Evolutionary conservation across 2,329 filamentous ascomycete genomes (phyloP).

Genomic region (Trichoderma sp.): DNA sequence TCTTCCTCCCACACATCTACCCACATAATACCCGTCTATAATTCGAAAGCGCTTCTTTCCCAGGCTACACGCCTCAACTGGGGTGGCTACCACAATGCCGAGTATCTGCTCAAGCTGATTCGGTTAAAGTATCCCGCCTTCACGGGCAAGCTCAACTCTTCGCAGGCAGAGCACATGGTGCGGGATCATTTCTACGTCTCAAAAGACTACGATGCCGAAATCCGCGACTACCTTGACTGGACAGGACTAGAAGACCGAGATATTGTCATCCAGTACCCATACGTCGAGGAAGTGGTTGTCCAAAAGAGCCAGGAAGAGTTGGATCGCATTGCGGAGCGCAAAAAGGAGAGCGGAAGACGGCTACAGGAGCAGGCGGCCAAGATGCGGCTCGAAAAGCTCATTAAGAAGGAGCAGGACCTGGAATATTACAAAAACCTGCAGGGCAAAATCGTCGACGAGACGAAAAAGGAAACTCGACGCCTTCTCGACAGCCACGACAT

Average conservation of each 20-base stretch:
- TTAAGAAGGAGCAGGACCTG: conserved; percentile 92
- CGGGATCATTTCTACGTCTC: conserved; percentile 89
- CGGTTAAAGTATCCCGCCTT: conserved; percentile 90
- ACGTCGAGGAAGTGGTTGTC: conserved; percentile 82
- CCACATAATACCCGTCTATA: conserved; percentile 89
- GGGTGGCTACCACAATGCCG: conserved; percentile 87
- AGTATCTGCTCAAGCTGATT: conserved; percentile 88
- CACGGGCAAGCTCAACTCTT: conserved; percentile 79
- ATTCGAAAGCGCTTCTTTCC: conserved; percentile 78
- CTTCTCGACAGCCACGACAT: conserved; percentile 88
- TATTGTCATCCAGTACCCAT: conserved; percentile 88
- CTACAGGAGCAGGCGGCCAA: conserved; percentile 96
- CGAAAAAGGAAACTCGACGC: conserved; percentile 87
- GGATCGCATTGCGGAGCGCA: conserved; percentile 84
- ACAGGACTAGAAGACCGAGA: conserved; percentile 88
- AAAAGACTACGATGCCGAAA: conserved; percentile 76
- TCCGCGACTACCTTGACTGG: conserved; percentile 82
- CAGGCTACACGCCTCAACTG: conserved; percentile 91
- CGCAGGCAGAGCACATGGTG: conserved; percentile 85
- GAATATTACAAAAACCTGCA: conserved; percentile 92
- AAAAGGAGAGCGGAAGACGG: conserved; percentile 89
- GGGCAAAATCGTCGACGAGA: conserved; percentile 67
- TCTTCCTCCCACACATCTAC: conserved; percentile 93
- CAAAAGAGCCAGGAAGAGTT: conserved; percentile 96
- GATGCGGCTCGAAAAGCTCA: conserved; percentile 92